Conservation (phyloP, 1,139 yeast species). For the Arxiozyma slooffiae region DNA sequence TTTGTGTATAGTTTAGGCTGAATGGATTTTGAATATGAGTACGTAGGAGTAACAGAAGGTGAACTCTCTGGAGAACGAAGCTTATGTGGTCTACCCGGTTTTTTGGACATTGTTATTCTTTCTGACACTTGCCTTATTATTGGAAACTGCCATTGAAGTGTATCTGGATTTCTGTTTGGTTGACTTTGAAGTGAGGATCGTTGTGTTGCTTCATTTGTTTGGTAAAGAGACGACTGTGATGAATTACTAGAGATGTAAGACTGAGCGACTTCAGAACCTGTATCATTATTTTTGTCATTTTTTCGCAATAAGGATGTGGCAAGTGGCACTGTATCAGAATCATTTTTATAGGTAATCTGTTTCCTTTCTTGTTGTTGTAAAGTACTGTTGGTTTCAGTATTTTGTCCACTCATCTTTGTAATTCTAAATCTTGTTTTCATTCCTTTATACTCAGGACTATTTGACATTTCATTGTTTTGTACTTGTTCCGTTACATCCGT, state of each 20-base stretch:
- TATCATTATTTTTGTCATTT: not conserved
- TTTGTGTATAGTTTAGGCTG: constrained; percentile 32
- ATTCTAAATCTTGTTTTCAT: not conserved
- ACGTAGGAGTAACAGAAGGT: constrained; percentile 5
- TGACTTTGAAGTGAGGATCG: not conserved
- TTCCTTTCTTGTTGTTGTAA: not conserved
- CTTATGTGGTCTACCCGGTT: not conserved
- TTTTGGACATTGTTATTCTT: not conserved
- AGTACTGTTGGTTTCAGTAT: not conserved
- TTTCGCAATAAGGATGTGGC: not conserved
- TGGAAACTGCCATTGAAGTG: constrained; percentile 9
- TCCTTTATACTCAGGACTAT: not conserved
- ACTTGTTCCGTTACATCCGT: not conserved
- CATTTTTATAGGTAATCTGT: not conserved
- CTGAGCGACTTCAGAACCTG: not conserved
- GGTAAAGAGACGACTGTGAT: not conserved
- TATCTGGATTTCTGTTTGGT: not conserved
- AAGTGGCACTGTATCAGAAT: not conserved
- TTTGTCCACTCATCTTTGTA: not conserved
- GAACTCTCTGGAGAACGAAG: not conserved
- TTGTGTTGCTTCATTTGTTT: not conserved
- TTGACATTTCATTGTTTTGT: not conserved
- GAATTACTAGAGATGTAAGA: not conserved
- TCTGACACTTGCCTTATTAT: not conserved
- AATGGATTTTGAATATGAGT: not conserved